phyloP scores from a whole-genome alignment of 2,329 filamentous ascomycete genomes.

The Rosellinia necatrix region DNA sequence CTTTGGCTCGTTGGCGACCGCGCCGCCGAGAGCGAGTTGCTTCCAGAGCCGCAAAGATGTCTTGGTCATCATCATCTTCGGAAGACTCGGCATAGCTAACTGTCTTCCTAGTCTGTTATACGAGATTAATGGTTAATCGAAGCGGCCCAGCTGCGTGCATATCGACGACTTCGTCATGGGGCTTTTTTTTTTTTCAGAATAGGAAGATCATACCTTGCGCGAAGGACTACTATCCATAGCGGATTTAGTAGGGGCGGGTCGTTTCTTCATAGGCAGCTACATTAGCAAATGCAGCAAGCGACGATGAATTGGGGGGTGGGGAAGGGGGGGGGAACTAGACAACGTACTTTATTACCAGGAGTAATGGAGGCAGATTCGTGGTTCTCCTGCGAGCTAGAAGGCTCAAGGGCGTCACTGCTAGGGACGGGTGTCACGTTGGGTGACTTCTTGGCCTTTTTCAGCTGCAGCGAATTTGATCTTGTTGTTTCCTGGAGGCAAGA shows the following conservation, averaged over 20 bases:
- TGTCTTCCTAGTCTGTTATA: constrained; percentile 53
- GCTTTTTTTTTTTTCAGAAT: too few species aligned
- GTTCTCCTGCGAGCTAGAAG: constrained; percentile 71
- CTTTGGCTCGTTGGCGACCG: constrained; percentile 58
- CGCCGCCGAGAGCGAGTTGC: constrained; percentile 47
- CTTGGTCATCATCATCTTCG: constrained; percentile 78
- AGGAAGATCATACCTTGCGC: constrained; percentile 67
- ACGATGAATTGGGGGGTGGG: too few species aligned
- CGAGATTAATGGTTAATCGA: neutral
- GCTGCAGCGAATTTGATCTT: constrained; percentile 51
- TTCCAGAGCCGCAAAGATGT: constrained; percentile 61
- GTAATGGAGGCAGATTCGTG: constrained; percentile 48
- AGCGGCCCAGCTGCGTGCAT: neutral
- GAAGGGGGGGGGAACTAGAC: constrained; percentile 58
- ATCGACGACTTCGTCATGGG: too few species aligned
- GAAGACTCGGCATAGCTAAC: constrained; percentile 88
- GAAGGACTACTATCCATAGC: constrained; percentile 71
- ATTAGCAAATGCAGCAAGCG: constrained; percentile 49
- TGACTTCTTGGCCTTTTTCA: constrained; percentile 45
- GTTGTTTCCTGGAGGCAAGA: constrained; percentile 53
- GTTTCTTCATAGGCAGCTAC: constrained; percentile 36
- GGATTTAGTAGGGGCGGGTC: constrained; percentile 49
- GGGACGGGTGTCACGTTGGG: constrained; percentile 70
- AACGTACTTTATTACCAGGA: constrained; percentile 51
- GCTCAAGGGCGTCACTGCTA: constrained; percentile 76